Evolutionary conservation across 2,329 filamentous ascomycete genomes (phyloP), one percentile per base, ranked within the genome.

Genomic region (Tolypocladium ophioglossoides): DNA sequence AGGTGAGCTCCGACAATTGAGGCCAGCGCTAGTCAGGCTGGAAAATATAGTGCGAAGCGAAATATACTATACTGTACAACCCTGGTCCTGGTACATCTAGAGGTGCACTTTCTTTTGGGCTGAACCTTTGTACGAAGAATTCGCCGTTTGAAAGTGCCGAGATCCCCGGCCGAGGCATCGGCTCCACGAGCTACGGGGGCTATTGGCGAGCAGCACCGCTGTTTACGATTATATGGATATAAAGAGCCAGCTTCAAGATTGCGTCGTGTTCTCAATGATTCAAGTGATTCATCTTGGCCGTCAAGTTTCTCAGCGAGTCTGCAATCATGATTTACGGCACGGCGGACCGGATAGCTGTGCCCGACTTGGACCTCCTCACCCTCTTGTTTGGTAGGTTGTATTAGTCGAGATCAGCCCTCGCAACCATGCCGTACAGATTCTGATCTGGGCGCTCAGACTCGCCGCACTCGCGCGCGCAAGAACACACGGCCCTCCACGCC

Each of bases 401-500:
- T 27, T 7, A 24, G 39, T 35, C 24, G 11, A 27, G 24, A 14
- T 4, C 27, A 14, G 8, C 5, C 18, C 11, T 47, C 8, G 27
- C 18, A 14, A 2, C n/a, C n/a, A n/a, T n/a, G n/a, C n/a, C 10
- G 1, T 8, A 3, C 16, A 12, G 4, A 2, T 8, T 20, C 44
- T 16, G n/a, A 32, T 2, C 16, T 4, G 9, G 1, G 20, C 18
- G 4, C 11, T 47, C 50, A 74, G 74, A 76, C 18, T 72, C 66
- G 18, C 56, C 69, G 32, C 56, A 64, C 4, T 65, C 63, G 41
- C 58, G 56, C 1, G 63, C 68, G 14, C 61, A 73, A 24, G 75
- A 80, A 48, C 72, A 80, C 52, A 78, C 76, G 0, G 61, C 77
- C 2, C 66, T 86, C 4, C 80, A 85, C 62, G 71, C 74, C 46